Conservation (phyloP, 352 stramenopile species). For the Phytophthora pini region DNA sequence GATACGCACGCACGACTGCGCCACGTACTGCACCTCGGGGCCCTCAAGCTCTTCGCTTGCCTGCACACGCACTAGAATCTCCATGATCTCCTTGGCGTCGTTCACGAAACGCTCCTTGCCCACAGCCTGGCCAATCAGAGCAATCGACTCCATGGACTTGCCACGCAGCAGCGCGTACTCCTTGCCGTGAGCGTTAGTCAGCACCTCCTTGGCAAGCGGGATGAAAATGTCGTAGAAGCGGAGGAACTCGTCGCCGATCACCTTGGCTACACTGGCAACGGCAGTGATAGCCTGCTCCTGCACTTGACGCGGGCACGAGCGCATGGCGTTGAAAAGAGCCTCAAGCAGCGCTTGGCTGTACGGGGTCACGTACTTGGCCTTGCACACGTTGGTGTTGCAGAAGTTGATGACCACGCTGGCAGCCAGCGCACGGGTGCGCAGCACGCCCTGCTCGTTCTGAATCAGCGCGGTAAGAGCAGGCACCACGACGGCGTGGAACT, state of each 20-base stretch:
- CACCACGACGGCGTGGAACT: constrained; percentile 71
- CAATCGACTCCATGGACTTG: constrained; percentile 91
- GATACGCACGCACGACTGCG: constrained; percentile 88
- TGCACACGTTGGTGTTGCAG: constrained; percentile 87
- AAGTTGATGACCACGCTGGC: constrained; percentile 88
- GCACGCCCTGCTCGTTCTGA: constrained; percentile 62
- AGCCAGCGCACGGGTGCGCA: constrained; percentile 79
- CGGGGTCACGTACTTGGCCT: constrained; percentile 72
- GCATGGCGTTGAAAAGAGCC: constrained; percentile 83
- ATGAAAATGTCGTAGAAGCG: constrained; percentile 91
- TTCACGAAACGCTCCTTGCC: constrained; percentile 81
- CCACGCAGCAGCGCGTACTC: constrained; percentile 84
- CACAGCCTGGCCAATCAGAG: constrained; percentile 88
- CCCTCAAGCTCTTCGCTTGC: constrained; percentile 73
- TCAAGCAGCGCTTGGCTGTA: constrained; percentile 77
- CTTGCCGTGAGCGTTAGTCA: constrained; percentile 76
- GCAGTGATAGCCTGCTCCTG: constrained; percentile 90
- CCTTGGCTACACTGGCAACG: constrained; percentile 85
- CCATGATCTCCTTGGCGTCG: constrained; percentile 89
- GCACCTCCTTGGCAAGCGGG: constrained; percentile 84
- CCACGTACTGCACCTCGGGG: constrained; percentile 86
- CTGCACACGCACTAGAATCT: constrained; percentile 84
- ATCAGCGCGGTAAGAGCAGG: constrained; percentile 74
- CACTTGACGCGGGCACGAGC: constrained; percentile 77
- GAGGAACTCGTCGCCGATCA: constrained; percentile 80